These are phyloP conservation scores for Rhipidocladum racemiflorum DNA, from an alignment of 176 grass and related monocot species.

Conservation along the genomic window DNA sequence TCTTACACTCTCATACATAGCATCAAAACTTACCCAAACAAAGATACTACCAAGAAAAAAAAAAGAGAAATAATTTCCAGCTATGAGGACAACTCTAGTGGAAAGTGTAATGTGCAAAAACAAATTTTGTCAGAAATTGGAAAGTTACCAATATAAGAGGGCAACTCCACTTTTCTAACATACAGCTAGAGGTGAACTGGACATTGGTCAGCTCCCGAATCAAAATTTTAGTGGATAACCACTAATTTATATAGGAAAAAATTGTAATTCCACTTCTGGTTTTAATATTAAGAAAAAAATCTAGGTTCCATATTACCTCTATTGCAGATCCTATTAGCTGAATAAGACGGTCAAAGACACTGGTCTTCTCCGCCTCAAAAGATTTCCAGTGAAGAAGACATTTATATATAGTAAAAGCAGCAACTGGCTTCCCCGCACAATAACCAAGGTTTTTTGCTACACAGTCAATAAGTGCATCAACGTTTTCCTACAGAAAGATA, in stretches of 20 bases:
- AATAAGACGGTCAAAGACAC: conserved; percentile 96
- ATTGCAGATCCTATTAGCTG: conserved; percentile 97
- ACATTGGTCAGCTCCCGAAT: background rate
- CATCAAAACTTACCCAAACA: background rate
- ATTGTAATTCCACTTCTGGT: background rate
- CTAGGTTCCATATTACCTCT: conserved; percentile 59
- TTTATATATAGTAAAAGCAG: conserved; percentile 91
- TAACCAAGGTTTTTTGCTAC: conserved; percentile 79
- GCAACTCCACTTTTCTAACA: background rate
- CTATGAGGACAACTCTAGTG: background rate
- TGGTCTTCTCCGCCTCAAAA: conserved; percentile 94
- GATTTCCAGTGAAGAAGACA: conserved; percentile 99
- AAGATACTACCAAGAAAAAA: background rate
- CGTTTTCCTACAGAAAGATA: conserved; percentile 66
- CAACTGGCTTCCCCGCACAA: conserved; percentile 82
- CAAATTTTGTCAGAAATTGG: background rate
- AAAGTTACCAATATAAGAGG: background rate
- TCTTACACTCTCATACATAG: background rate
- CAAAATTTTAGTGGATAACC: background rate
- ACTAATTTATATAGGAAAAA: conserved; percentile 1
- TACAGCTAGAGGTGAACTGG: background rate
- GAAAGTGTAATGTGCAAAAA: background rate
- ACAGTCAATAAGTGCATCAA: conserved; percentile 81
- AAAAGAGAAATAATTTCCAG: background rate
- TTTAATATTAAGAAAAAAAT: conserved; percentile 3